Conservation (phyloP, 345 rosid species). For the Sapria himalayana region DNA sequence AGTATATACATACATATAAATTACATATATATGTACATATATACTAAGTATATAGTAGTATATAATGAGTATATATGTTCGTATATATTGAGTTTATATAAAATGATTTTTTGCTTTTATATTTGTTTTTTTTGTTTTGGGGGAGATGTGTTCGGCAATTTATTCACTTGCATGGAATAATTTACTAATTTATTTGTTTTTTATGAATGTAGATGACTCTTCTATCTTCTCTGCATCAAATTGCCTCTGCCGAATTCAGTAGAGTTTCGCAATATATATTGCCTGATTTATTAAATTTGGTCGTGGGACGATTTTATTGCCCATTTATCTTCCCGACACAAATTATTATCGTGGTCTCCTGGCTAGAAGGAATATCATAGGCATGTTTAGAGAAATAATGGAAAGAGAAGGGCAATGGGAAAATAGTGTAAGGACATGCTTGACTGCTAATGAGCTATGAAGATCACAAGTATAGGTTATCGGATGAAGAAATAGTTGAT, state of each 20-base stretch:
- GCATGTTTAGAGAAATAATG: conserved; percentile 29
- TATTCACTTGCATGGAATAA: too few species aligned
- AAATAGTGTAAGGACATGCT: conserved; percentile 42
- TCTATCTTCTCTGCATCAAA: conserved; percentile 30
- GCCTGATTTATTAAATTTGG: conserved; percentile 46
- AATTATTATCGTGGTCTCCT: conserved; percentile 43
- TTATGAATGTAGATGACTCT: conserved; percentile 41
- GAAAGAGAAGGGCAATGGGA: conserved; percentile 30
- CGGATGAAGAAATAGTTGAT: conserved; percentile 54
- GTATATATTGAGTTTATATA: too few species aligned
- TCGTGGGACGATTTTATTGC: conserved; percentile 61
- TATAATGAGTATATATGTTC: too few species aligned
- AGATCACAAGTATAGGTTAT: conserved; percentile 21
- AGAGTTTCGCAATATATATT: conserved; percentile 18
- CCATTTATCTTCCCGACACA: conserved; percentile 60
- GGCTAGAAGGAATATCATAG: conserved; percentile 44
- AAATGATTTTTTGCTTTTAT: too few species aligned
- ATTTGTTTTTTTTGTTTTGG: too few species aligned
- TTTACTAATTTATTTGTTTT: too few species aligned
- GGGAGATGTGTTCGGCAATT: too few species aligned
- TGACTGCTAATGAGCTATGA: conserved; percentile 34
- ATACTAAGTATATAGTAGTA: too few species aligned
- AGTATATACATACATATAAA: too few species aligned
- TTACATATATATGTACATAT: too few species aligned
- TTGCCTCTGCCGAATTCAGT: conserved; percentile 24